Evolutionary conservation across 1,284 basidiomycete genomes (phyloP).

Genomic region (Sporisorium reilianum): DNA sequence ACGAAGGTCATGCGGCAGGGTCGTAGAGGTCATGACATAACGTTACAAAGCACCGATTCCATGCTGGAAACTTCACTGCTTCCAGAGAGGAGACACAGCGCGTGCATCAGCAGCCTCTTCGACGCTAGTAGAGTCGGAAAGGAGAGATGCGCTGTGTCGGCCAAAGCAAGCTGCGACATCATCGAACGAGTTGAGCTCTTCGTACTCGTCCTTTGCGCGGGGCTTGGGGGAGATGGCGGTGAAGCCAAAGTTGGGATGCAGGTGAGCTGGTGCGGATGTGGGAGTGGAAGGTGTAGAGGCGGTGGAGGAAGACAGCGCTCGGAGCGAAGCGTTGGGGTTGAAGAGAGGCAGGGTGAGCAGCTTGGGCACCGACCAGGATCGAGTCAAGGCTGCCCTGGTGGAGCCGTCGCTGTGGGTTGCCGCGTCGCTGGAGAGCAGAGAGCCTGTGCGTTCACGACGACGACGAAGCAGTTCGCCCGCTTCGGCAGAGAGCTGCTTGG

Average conservation of each 20-base stretch:
- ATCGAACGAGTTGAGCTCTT: conserved; percentile 28
- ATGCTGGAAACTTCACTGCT: conserved; percentile 10
- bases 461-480: conserved; percentile 35
- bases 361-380: conserved; percentile 42
- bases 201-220: conserved; percentile 4
- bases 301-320: conserved; percentile 26
- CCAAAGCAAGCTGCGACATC: conserved; percentile 23
- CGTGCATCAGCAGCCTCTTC: conserved; percentile 5
- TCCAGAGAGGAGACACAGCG: conserved; percentile 40
- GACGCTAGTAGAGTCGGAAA: conserved; percentile 4
- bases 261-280: conserved; percentile 8
- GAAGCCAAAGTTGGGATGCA: conserved; percentile 32
- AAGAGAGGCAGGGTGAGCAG: conserved; percentile 39
- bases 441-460: conserved; percentile 30
- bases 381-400: conserved; percentile 14
- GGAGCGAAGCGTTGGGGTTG: conserved; percentile 31
- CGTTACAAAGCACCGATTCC: neutral
- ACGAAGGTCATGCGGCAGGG: neutral
- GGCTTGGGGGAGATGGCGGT: conserved; percentile 11
- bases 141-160: conserved; percentile 13
- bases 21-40: conserved; percentile 7
- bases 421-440: conserved; percentile 14
- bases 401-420: neutral
- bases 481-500: conserved; percentile 36
- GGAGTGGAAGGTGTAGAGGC: conserved; percentile 32